Base-by-base conservation (phyloP, 2,329 filamentous ascomycete species). In the Graphium sp. region DNA sequence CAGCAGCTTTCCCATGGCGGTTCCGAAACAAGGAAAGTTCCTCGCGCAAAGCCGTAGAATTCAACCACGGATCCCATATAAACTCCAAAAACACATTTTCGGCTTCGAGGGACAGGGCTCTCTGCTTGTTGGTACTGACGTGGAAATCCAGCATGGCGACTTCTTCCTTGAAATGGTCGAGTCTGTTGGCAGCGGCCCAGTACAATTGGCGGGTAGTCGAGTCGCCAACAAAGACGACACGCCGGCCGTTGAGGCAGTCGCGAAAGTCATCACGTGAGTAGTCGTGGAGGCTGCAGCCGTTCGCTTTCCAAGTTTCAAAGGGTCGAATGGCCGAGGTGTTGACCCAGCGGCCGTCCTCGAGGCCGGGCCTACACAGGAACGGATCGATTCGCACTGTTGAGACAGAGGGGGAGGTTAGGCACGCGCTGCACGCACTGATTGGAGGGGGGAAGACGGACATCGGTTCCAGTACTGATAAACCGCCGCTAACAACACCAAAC, bases 41-140 rank as follows among this genome's bases (percentile, higher is more conserved):
- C 5, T 28, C 18, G 12, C 19, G 18, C 10, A 33, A 22, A 4
- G 8, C 7, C 53, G 10, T 47, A 40, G 15, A 52, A 41, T 42
- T 75, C 66, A 75, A 50, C 47, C 55, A 73, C 1, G 72, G 71
- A 43, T 77, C 70, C 67, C 68, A 76, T 8, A 72, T 44, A 35
- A 72, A 74, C 26, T 64, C 50, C 16, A 74, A 38, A 17, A 42
- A 53, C 3, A 66, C 52, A n/a, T 52, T 54, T 10, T 50, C 49
- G 2, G 53, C 52, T 5, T 48, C 44, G 31, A 63, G 56, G 4
- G 49, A 45, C 7, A 36, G 22, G 41, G 66, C 52, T 11, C 43
- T 41, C 35, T 65, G 60, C 30, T 59, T 57, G 22, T 50, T 41
- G 17, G 42, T 39, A 4, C 37, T 32, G 11, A 44, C 41, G n/a